phyloP scores from a whole-genome alignment of 2,329 filamentous ascomycete species.

The Fusarium denticulatum region DNA sequence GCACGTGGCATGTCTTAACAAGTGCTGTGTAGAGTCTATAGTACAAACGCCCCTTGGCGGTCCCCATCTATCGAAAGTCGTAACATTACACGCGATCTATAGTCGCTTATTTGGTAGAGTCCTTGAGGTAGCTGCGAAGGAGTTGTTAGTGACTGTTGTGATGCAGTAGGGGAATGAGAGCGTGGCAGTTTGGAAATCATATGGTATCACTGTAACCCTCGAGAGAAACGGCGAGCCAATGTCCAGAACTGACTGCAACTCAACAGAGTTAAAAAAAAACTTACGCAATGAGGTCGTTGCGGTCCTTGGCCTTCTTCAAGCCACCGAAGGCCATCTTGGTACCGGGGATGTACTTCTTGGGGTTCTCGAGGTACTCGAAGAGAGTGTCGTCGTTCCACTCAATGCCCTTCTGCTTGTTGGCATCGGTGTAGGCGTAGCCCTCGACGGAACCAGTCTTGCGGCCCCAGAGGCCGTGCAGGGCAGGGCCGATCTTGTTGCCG shows the following conservation, averaged over 20 bases:
- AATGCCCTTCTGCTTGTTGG: constrained; percentile 98
- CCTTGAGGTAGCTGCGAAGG: constrained; percentile 69
- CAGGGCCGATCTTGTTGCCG: constrained; percentile 98
- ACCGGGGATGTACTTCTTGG: constrained; percentile 99
- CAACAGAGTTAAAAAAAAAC: constrained; percentile 53
- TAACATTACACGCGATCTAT: constrained; percentile 49
- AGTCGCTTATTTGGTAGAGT: constrained; percentile 72
- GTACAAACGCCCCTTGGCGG: constrained; percentile 49
- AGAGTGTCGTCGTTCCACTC: constrained; percentile 87
- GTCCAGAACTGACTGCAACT: not conserved
- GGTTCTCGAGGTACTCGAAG: constrained; percentile 99
- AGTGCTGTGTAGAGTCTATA: constrained; percentile 50
- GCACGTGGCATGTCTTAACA: constrained; percentile 46
- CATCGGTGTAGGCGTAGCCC: constrained; percentile 97
- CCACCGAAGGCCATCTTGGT: constrained; percentile 99
- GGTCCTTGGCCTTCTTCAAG: constrained; percentile 99
- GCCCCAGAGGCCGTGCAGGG: constrained; percentile 96
- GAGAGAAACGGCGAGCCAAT: not conserved
- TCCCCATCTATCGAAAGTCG: constrained; percentile 50
- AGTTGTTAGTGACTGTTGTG: constrained; percentile 37
- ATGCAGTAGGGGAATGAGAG: not conserved
- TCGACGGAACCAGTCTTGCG: constrained; percentile 92
- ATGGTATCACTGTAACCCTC: not conserved
- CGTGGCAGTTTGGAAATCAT: not conserved
- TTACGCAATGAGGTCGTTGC: constrained; percentile 98